A percentile compares a stretch with the other conserved stretches of the same genome.
Evolutionary conservation across 169 alveolate genomes (phyloP).

Genomic region (Eimeria necatrix): DNA sequence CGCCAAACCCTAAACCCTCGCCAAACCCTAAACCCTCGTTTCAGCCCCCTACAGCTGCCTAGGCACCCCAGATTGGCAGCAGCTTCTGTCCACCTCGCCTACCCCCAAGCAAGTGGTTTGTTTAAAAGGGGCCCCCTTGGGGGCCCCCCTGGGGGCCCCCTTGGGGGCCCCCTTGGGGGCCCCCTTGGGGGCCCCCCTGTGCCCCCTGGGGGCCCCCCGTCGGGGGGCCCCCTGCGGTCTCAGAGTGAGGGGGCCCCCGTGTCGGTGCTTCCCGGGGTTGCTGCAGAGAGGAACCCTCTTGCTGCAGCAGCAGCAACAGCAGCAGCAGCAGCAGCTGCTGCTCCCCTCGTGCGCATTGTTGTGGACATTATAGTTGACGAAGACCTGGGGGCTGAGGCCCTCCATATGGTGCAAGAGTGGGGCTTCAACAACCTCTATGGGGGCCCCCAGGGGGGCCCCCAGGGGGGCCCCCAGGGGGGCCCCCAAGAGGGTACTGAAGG

Average conservation of each 20-base stretch:
- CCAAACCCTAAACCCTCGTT: neutral
- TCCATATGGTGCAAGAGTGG: neutral
- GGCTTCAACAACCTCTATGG: neutral
- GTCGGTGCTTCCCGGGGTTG: neutral
- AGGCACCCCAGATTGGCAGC: neutral
- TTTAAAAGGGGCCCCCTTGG: too few species aligned
- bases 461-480: neutral
- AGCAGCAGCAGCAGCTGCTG: too few species aligned
- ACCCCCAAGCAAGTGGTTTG: neutral
- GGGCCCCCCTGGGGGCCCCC: neutral
- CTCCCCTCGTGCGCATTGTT: neutral
- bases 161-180: neutral
- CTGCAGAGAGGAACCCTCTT: neutral
- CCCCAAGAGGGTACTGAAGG: neutral
- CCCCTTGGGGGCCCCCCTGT: neutral
- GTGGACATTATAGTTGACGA: constrained; percentile 7
- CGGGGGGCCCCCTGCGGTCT: too few species aligned
- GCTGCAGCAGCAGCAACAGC: too few species aligned
- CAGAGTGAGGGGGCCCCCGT: neutral
- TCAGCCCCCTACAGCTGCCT: neutral
- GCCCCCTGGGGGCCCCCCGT: neutral
- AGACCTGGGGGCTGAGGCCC: neutral
- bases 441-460: neutral
- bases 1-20: neutral
- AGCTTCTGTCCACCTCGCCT: constrained; percentile 4